Percentiles rank a stretch among this genome's conserved stretches.
phyloP scores from a whole-genome alignment of 73 alveolate genomes.

The Symbiodinium natans region DNA sequence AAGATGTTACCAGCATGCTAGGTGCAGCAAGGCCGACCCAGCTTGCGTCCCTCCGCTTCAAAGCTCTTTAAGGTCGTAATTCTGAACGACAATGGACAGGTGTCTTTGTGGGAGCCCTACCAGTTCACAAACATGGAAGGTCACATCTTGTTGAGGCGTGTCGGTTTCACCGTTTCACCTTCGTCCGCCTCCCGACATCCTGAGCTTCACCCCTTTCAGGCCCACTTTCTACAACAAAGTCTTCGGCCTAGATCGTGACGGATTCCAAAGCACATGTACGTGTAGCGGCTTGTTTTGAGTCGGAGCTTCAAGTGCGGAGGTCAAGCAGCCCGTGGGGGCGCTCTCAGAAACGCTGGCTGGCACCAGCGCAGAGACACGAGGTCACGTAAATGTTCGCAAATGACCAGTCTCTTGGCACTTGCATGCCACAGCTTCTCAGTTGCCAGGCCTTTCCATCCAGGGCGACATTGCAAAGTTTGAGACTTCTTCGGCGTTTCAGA shows the following conservation, averaged over 20 bases:
- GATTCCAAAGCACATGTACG: background rate
- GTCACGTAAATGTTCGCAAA: no score
- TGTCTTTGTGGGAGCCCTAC: slow-evolving; percentile 38
- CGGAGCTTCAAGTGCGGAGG: background rate
- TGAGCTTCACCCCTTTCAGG: slow-evolving; percentile 15
- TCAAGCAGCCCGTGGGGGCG: slow-evolving; percentile 92
- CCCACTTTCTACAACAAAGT: slow-evolving; percentile 91
- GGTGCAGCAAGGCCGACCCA: no score
- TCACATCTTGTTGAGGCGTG: no score
- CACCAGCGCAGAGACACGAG: slow-evolving; percentile 80
- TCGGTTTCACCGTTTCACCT: no score
- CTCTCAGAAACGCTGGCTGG: slow-evolving; percentile 82
- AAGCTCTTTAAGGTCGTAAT: slow-evolving; percentile 95
- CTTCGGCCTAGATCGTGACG: background rate
- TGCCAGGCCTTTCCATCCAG: slow-evolving; percentile 79
- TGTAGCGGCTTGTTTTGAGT: background rate
- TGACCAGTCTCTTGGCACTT: no score
- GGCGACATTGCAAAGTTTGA: slow-evolving; percentile 92
- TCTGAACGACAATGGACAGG: slow-evolving; percentile 96
- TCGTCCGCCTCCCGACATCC: no score
- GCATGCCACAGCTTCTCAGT: background rate
- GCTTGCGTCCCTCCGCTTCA: no score
- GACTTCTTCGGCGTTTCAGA: slow-evolving; percentile 86
- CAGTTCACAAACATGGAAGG: background rate
- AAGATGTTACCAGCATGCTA: no score